phyloP scores from a whole-genome alignment of 1,284 basidiomycete species.

The Gastroboletus turbinatus region DNA sequence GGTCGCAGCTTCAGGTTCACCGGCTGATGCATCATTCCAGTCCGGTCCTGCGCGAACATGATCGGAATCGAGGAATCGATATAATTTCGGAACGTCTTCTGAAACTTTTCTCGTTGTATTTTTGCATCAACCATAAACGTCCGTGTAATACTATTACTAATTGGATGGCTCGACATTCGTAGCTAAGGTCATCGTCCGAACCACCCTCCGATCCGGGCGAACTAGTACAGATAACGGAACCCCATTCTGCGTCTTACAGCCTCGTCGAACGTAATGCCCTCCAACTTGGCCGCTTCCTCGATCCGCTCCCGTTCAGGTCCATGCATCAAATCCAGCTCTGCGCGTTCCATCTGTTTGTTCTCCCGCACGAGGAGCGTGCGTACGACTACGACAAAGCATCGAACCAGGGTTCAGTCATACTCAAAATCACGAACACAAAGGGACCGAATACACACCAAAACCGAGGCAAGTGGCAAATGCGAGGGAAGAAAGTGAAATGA shows the following conservation, averaged over 20 bases:
- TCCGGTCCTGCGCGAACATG: not conserved
- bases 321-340: conserved; percentile 44
- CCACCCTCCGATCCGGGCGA: too few relatives aligned
- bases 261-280: conserved; percentile 52
- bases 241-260: conserved; percentile 48
- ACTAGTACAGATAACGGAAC: conserved; percentile 26
- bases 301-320: conserved; percentile 44
- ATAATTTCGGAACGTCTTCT: too few relatives aligned
- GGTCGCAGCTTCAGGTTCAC: not conserved
- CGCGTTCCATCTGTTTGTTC: conserved; percentile 46
- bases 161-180: not conserved
- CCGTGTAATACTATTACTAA: too few relatives aligned
- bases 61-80: not conserved
- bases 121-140: not conserved
- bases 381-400: conserved; percentile 36
- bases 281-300: conserved; percentile 49
- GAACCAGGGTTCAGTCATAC: not conserved
- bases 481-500: conserved; percentile 45
- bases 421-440: not conserved
- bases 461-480: conserved; percentile 40
- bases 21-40: too few relatives aligned
- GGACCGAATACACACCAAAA: conserved; percentile 32
- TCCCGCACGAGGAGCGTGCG: conserved; percentile 46
- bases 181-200: not conserved
- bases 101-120: too few relatives aligned